Evolutionary conservation across 2,329 filamentous ascomycete species (phyloP), one percentile per base, ranked within the genome.

Genomic region (Rutstroemia sydowiana): DNA sequence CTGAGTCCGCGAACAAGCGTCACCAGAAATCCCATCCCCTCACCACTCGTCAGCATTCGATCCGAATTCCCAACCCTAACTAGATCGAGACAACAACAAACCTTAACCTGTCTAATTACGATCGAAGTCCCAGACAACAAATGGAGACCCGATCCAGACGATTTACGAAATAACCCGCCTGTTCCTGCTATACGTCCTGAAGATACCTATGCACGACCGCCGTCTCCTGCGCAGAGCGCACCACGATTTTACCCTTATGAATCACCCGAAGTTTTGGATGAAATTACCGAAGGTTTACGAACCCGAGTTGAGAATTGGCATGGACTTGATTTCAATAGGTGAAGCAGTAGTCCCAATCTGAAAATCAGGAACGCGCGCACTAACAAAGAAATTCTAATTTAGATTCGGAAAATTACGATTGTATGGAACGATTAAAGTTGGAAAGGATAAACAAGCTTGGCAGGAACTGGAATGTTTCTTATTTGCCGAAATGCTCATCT

Each of bases 401-500:
- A 87, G 87, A 58, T 98, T 98, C 66, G 93, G 93, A 57, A 95
- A 93, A 66, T 76, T 98, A 59, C 83, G 91, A 30, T 74, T 97
- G 30, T 91, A 95, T 63, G 92, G 90, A 26, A 91, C 86, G 2
- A 81, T 98, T 52, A 84, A 88, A 48, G 93, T 98, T 20, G 93
- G 93, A 61, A 98, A 98, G 70, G 93, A 98, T 69, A 90, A 90
- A 60, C 78, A 92, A 58, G 91, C 91, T 6, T 98, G 93, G 93
- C 93, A 98, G 73, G 93, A 97, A 68, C 73, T 98, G 51, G 91
- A 98, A 68, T 98, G 93, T 69, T 98, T 89, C 68, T 78, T 98
- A 28, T 98, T 98, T 66, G 88, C 87, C 4, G 93, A 98, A 72
- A 98, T 98, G 93, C 85, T 98, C 62, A 98, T 98, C 59, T 98